Evolutionary conservation across 2,329 filamentous ascomycete genomes (phyloP).

Genomic region (Huntiella bhutanensis): DNA sequence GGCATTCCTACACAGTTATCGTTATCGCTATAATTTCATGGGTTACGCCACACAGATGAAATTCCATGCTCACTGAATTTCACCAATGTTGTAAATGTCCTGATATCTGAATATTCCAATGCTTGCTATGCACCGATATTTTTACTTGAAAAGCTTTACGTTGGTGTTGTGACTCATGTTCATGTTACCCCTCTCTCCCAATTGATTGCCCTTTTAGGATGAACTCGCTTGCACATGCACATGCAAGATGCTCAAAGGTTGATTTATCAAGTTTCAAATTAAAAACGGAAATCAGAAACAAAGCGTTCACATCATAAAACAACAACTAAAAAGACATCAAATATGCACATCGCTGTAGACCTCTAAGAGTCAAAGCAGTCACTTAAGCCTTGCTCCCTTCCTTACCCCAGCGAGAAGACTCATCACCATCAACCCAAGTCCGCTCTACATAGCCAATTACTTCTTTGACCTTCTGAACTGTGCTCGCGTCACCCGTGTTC

Average conservation of each 20-base stretch:
- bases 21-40: not conserved
- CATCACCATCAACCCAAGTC: conserved; percentile 66
- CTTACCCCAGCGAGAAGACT: conserved; percentile 63
- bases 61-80: too few species aligned
- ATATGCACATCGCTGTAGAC: conserved; percentile 13
- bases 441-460: conserved; percentile 74
- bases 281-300: not conserved
- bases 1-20: not conserved
- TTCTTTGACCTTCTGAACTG: conserved; percentile 67
- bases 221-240: too few species aligned
- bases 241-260: too few species aligned
- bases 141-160: too few species aligned
- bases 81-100: too few species aligned
- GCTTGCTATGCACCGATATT: too few species aligned
- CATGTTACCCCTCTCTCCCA: too few species aligned
- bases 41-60: too few species aligned
- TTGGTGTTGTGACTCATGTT: too few species aligned
- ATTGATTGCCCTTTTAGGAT: too few species aligned
- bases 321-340: not conserved
- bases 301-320: not conserved
- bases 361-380: too few species aligned
- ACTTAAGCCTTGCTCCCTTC: conserved; percentile 17
- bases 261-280: not conserved
- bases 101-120: too few species aligned
- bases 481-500: conserved; percentile 73